Evolutionary conservation across 2,329 filamentous ascomycete species (phyloP).

Genomic region (Colletotrichum horii): DNA sequence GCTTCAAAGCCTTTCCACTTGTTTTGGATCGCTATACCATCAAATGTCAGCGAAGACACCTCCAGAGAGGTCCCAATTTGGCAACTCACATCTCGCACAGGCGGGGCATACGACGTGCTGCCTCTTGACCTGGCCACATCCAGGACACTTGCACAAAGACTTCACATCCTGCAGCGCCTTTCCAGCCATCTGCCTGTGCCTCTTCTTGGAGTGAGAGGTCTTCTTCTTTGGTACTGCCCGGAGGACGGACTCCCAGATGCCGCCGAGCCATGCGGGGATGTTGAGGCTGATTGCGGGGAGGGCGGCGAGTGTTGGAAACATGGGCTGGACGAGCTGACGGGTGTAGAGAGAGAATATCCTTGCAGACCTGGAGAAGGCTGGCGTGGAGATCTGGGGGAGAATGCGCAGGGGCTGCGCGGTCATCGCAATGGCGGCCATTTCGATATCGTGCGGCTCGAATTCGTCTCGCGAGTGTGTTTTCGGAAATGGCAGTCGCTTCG

Average conservation of each 20-base stretch:
- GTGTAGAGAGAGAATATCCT: constrained; percentile 49
- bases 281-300: constrained; percentile 65
- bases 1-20: constrained; percentile 47
- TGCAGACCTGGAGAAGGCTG: constrained; percentile 44
- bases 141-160: constrained; percentile 84
- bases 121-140: constrained; percentile 86
- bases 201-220: constrained; percentile 94
- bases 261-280: constrained; percentile 68
- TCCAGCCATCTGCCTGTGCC: constrained; percentile 91
- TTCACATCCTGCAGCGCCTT: constrained; percentile 94
- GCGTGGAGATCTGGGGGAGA: constrained; percentile 58
- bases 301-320: constrained; percentile 61
- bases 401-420: constrained; percentile 20
- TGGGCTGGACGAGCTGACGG: constrained; percentile 49
- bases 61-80: constrained; percentile 1
- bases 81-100: constrained; percentile 78
- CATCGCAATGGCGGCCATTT: constrained; percentile 47
- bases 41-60: constrained; percentile 20
- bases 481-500: background rate
- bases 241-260: constrained; percentile 92
- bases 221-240: constrained; percentile 98
- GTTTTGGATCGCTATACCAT: constrained; percentile 46
- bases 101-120: constrained; percentile 87
- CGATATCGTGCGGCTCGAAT: constrained; percentile 23
- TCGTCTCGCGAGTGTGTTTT: background rate